A percentile compares a stretch with the other conserved stretches of the same genome.
Conservation (phyloP, 331 rosid species). For the Saraca asoca region DNA sequence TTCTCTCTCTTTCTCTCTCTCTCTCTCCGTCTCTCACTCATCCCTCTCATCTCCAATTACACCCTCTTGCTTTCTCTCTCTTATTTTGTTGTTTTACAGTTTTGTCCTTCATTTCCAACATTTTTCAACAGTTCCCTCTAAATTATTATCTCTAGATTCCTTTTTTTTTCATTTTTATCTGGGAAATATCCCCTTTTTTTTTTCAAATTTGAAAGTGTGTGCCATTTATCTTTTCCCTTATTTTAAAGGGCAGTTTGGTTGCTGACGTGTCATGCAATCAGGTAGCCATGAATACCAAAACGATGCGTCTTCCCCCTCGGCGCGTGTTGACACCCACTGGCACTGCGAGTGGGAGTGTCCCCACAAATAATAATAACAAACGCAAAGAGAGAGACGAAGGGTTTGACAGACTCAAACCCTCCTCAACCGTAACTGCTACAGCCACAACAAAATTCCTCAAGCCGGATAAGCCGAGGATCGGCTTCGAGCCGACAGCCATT, state of each 20-base stretch:
- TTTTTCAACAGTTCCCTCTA: background rate
- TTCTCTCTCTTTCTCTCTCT: background rate
- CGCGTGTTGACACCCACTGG: constrained; percentile 54
- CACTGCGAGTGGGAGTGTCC: background rate
- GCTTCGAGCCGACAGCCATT: constrained; percentile 5
- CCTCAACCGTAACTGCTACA: background rate
- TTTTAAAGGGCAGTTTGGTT: constrained; percentile 9
- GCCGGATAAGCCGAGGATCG: constrained; percentile 44
- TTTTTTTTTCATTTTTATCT: background rate
- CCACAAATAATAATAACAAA: constrained; percentile 39
- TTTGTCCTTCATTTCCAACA: background rate
- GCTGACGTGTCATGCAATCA: constrained; percentile 80
- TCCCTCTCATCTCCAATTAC: background rate
- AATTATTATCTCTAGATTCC: constrained; percentile 2
- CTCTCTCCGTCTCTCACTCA: too few species aligned
- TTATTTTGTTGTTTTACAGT: background rate
- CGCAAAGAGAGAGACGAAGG: constrained; percentile 61
- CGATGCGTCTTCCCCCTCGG: constrained; percentile 98
- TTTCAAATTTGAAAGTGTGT: background rate
- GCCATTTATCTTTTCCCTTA: too few species aligned
- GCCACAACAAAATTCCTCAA: constrained; percentile 37
- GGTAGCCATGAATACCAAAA: constrained; percentile 80
- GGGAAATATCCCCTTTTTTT: background rate
- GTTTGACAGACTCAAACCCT: constrained; percentile 49
- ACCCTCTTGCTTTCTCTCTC: background rate